Evolutionary conservation across 2,329 filamentous ascomycete genomes (phyloP), one percentile per base, ranked within the genome.

Genomic region (Colletotrichum australisinense): DNA sequence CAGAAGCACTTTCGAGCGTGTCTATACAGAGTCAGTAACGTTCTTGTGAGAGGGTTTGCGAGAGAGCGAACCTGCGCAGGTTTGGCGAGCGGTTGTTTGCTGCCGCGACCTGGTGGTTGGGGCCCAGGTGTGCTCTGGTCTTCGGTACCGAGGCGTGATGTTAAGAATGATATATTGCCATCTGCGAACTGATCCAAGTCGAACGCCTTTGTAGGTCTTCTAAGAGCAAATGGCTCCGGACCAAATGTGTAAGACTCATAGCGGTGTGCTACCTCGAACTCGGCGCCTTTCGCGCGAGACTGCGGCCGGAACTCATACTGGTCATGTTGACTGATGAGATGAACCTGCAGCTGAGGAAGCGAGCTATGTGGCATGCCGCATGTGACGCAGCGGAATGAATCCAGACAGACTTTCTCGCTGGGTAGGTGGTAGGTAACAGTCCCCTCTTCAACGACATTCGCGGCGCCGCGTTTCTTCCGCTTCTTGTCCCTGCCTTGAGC

Each of bases 401-500:
- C 84, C n/a, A 89, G 79, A 3, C 82, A 80, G 53, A 89, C 79
- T 70, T 86, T 81, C 74, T 88, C 83, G 58, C 81, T 81, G 26
- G 84, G 85, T 55, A 86, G 78, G 59, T 82, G 79, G 78, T 86
- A 91, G 58, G 81, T 84, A 66, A 90, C 84, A 74, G 79, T 83
- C 76, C 83, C 86, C 76, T 85, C 84, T 68, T 80, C 81, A 49
- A 74, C 71, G 28, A 74, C 77, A 73, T 68, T 77, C 69, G 73
- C 73, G 14, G 58, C 55, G 8, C 55, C 80, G 76, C 77, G 79
- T 68, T 81, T 81, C 67, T 83, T 82, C n/a, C 83, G 84, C 74
- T 86, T 87, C 74, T 84, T 84, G 56, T 87, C 86, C 75, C 84
- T 88, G 4, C 89, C 88, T 64, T 89, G 85, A 6, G 88, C 88